Conservation (phyloP, 139 green algal genomes). For the Chlorella sorokiniana region DNA sequence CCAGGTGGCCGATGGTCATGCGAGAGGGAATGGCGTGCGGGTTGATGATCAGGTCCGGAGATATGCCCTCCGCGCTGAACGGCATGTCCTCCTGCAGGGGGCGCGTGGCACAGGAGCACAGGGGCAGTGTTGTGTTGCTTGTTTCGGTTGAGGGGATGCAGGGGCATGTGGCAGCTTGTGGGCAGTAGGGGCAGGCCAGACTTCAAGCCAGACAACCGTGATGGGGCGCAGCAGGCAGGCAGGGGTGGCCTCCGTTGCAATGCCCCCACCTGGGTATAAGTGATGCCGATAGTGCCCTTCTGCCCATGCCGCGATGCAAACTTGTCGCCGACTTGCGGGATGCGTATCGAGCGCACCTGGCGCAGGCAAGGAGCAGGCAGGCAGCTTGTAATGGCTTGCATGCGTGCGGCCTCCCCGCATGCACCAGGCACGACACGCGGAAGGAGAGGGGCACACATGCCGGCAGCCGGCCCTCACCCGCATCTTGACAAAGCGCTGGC, state of each 20-base stretch:
- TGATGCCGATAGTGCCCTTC: conserved; percentile 98
- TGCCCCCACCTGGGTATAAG: conserved; percentile 78
- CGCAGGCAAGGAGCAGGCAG: background rate
- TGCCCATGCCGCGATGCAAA: conserved; percentile 96
- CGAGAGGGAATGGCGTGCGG: conserved; percentile 97
- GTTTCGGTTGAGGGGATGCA: no score
- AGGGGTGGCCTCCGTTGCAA: background rate
- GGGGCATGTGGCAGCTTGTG: no score
- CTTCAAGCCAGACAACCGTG: no score
- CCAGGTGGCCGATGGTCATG: conserved; percentile 99
- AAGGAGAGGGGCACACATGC: no score
- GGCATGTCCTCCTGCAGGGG: conserved; percentile 76
- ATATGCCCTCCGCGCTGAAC: conserved; percentile 86
- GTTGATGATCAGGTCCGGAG: conserved; percentile 98
- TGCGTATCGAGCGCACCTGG: conserved; percentile 88
- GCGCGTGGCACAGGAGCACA: no score
- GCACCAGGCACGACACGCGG: no score
- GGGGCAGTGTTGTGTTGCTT: no score
- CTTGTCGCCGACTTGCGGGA: conserved; percentile 99
- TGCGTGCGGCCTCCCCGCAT: no score
- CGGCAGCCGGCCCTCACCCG: conserved; percentile 54
- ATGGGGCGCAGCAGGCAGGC: no score
- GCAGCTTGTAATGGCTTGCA: background rate
- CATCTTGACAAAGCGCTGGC: conserved; percentile 95
- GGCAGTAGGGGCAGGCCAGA: no score